These are phyloP conservation scores for Geoglossum cookeanum DNA, from an alignment of 2,329 filamentous ascomycete genomes.

Conservation along the genomic window DNA sequence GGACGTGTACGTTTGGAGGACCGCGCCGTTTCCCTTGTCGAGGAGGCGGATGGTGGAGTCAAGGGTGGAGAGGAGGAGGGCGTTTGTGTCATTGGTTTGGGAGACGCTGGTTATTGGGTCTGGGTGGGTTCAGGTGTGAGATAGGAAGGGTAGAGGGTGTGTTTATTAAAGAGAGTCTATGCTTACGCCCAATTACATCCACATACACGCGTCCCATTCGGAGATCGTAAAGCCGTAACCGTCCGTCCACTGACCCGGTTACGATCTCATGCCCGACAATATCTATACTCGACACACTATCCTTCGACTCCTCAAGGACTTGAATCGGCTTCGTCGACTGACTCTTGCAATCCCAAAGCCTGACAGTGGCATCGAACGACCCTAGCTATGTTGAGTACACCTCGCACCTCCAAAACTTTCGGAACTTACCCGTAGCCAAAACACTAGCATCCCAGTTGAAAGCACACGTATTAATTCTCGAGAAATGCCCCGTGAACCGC, in stretches of 20 bases:
- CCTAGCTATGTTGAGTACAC: constrained; percentile 18
- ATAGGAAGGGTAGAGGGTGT: neutral
- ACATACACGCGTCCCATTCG: constrained; percentile 50
- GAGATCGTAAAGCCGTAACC: constrained; percentile 65
- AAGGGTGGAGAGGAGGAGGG: constrained; percentile 53
- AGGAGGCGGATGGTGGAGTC: constrained; percentile 65
- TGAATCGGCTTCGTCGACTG: constrained; percentile 45
- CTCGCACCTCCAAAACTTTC: neutral
- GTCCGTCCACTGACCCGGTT: constrained; percentile 66
- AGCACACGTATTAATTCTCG: constrained; percentile 56
- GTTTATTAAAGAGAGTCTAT: neutral
- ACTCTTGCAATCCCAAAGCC: constrained; percentile 52
- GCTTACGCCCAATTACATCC: constrained; percentile 45
- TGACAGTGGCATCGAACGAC: constrained; percentile 56
- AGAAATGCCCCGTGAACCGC: constrained; percentile 54
- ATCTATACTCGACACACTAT: constrained; percentile 36
- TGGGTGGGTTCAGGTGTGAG: constrained; percentile 4
- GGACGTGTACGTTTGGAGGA: constrained; percentile 52
- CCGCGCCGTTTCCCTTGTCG: constrained; percentile 54
- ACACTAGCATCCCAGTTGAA: constrained; percentile 60
- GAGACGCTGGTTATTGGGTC: constrained; percentile 55
- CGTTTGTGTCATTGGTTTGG: constrained; percentile 52
- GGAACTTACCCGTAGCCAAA: constrained; percentile 36
- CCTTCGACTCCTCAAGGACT: constrained; percentile 51
- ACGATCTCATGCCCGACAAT: constrained; percentile 36